These are phyloP conservation scores for Psilocybe azurescens DNA, from an alignment of 768 basidiomycete genomes.

Conservation along the genomic window DNA sequence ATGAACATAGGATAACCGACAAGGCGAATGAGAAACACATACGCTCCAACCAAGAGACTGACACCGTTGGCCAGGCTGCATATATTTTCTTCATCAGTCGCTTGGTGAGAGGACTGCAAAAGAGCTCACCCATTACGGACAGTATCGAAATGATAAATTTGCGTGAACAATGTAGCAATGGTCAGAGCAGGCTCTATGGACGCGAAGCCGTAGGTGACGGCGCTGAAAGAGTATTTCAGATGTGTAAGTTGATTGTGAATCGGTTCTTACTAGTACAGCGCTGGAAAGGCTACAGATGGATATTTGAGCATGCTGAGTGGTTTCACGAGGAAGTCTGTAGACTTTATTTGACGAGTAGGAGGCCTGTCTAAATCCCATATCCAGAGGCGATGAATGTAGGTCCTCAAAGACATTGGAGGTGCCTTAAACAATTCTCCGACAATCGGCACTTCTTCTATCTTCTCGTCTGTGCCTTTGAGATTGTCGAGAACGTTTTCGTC, in stretches of 20 bases:
- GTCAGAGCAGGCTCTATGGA: slow-evolving; percentile 46
- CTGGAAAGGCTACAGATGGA: slow-evolving; percentile 44
- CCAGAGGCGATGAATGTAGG: slow-evolving; percentile 34
- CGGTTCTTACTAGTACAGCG: slow-evolving; percentile 36
- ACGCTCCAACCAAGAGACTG: slow-evolving; percentile 41
- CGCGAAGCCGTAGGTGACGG: slow-evolving; percentile 42
- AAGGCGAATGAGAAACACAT: slow-evolving; percentile 11
- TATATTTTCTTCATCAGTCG: not conserved
- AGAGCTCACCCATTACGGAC: slow-evolving; percentile 38
- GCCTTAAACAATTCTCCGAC: slow-evolving; percentile 24
- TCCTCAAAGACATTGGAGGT: slow-evolving; percentile 26
- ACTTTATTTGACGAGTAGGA: slow-evolving; percentile 29
- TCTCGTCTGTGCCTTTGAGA: slow-evolving; percentile 20
- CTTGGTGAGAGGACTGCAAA: not conserved
- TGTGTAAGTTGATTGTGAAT: not conserved
- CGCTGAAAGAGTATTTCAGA: slow-evolving; percentile 22
- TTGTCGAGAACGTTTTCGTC: slow-evolving; percentile 14
- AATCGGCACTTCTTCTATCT: slow-evolving; percentile 9
- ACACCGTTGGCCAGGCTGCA: slow-evolving; percentile 41
- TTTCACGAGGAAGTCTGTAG: slow-evolving; percentile 35
- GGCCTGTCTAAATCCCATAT: slow-evolving; percentile 36
- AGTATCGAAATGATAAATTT: slow-evolving; percentile 44
- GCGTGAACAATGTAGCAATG: slow-evolving; percentile 40
- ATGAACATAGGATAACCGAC: not conserved
- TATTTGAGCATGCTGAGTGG: slow-evolving; percentile 44